Evolutionary conservation across 2,329 filamentous ascomycete species (phyloP), one percentile per base, ranked within the genome.

Genomic region (Verticillium zaregamsianum): DNA sequence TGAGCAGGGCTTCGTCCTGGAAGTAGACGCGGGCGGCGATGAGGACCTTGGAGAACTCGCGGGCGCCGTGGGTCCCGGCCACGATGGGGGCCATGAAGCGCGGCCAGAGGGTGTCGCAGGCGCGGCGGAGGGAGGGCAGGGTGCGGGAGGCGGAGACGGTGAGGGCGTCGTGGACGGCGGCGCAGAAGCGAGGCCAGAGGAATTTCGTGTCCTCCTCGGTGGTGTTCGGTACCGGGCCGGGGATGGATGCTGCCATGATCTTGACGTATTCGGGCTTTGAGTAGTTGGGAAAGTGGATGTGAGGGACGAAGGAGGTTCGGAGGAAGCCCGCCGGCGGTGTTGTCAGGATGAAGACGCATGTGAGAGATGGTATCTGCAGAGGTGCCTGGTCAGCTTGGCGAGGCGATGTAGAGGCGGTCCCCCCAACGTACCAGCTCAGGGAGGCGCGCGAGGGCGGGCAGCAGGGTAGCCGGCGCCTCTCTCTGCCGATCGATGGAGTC

Each of bases 401-500:
- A n/a, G 25, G 33, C 17, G 23, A 52, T 17, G 20, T 9, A 40
- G 20, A 31, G 11, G 23, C 33, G 57, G 77, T 20, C 11, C 0
- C 6, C 12, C 12, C 12, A 17, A 64, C 88, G 68, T 77, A 95
- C 91, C 64, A 89, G 83, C 74, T 97, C 93, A 15, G 91, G 90
- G 23, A 99, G 75, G 64, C 93, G 85, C 25, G 90, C 91, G 64
- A 99, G 77, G 14, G 91, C 93, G 35, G 93, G 88, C 5, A 97
- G 77, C 15, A 98, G 77, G 1, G 92, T 96, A 3, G 87, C 83
- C 6, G 90, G 86, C 6, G 90, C 87, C 70, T 98, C 94, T 69
- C 90, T 83, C 73, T 97, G 91, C 65, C 83, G 85, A 73, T 98
- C 94, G 62, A 98, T 89, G 12, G 87, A 91, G 78, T 98, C 95